phyloP scores from a whole-genome alignment of 140 eudicot species.

The Bidens hawaiensis region DNA sequence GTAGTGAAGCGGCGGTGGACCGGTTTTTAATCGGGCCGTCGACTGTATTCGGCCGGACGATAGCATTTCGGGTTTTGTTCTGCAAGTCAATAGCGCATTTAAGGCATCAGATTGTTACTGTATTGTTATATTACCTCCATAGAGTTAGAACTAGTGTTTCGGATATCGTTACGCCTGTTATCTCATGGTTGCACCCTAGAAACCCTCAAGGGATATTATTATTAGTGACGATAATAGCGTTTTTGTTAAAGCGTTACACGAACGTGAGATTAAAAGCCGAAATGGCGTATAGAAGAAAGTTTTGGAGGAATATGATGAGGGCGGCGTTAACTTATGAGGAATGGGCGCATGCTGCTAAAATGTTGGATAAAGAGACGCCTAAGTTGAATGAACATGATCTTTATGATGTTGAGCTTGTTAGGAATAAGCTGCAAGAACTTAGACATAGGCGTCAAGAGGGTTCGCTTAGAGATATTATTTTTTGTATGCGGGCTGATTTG shows the following conservation, averaged over 20 bases:
- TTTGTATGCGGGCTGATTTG: slow-evolving; percentile 92
- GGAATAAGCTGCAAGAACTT: slow-evolving; percentile 80
- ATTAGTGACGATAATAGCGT: slow-evolving; percentile 69
- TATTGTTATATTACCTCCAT: slow-evolving; percentile 37
- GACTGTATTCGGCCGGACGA: slow-evolving; percentile 58
- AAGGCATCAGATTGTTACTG: slow-evolving; percentile 48
- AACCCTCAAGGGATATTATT: slow-evolving; percentile 94
- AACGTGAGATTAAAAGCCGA: slow-evolving; percentile 75
- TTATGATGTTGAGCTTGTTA: slow-evolving; percentile 82
- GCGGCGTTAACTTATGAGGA: slow-evolving; percentile 86
- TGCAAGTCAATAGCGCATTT: slow-evolving; percentile 75
- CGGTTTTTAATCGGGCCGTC: slow-evolving; percentile 85
- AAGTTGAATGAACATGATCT: slow-evolving; percentile 66
- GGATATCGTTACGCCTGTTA: slow-evolving; percentile 41
- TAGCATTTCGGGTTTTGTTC: slow-evolving; percentile 72
- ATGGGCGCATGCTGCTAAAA: slow-evolving; percentile 97
- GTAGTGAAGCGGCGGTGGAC: slow-evolving; percentile 80
- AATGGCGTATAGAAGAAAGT: slow-evolving; percentile 85
- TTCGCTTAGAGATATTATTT: slow-evolving; percentile 81
- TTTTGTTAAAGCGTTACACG: slow-evolving; percentile 74
- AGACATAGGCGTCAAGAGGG: slow-evolving; percentile 83
- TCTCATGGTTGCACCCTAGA: slow-evolving; percentile 96
- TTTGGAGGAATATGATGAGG: slow-evolving; percentile 96
- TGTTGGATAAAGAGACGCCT: slow-evolving; percentile 82
- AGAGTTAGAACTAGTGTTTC: slow-evolving; percentile 25